A percentile compares a stretch with the other conserved stretches of the same genome.
phyloP scores from a whole-genome alignment of 257 asterid species.

The Pogostemon cablin region DNA sequence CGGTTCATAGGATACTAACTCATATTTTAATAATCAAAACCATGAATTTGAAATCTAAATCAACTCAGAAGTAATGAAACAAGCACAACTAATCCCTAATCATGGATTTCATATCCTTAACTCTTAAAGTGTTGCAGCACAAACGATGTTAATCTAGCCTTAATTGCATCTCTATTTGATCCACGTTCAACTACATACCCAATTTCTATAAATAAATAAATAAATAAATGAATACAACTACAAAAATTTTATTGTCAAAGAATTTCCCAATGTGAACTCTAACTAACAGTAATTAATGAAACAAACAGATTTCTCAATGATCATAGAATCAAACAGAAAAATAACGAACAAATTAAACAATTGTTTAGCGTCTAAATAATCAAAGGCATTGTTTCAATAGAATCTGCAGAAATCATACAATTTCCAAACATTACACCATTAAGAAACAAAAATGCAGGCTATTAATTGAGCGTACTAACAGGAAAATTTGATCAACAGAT shows the following conservation, averaged over 20 bases:
- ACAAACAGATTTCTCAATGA: background rate
- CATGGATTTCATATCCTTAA: background rate
- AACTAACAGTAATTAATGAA: background rate
- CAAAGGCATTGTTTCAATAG: background rate
- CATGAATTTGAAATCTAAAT: background rate
- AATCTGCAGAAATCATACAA: constrained; percentile 13
- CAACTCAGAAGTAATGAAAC: constrained; percentile 10
- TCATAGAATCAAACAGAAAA: background rate
- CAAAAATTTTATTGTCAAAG: background rate
- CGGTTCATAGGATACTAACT: too few species aligned
- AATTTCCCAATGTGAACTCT: background rate
- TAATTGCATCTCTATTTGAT: too few species aligned
- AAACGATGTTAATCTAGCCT: too few species aligned
- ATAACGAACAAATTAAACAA: background rate
- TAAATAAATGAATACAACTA: too few species aligned
- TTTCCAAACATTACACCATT: background rate
- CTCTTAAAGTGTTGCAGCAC: background rate
- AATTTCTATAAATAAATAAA: too few species aligned
- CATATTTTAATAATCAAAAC: too few species aligned
- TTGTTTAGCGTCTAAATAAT: background rate
- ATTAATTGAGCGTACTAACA: background rate
- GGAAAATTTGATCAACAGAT: constrained; percentile 4
- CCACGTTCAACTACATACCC: too few species aligned
- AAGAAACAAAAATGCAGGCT: constrained; percentile 32
- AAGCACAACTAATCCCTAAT: background rate